Percentiles rank a stretch among this genome's conserved stretches.
These are phyloP conservation scores for Malus asiatica DNA, from an alignment of 306 rosid species.

Conservation along the genomic window DNA sequence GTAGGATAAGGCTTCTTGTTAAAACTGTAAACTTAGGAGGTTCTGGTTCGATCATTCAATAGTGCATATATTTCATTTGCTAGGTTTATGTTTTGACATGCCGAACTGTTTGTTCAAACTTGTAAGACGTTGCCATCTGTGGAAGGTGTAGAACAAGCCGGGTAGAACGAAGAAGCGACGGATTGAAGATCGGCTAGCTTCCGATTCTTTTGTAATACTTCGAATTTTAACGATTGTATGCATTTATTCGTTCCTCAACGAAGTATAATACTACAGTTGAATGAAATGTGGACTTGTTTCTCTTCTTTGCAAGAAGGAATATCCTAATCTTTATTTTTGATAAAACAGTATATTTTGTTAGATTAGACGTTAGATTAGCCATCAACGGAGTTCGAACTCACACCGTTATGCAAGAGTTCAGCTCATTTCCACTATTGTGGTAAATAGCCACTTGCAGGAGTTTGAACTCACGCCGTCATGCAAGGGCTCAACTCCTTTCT, in stretches of 20 bases:
- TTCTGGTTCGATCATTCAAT: too few relatives aligned
- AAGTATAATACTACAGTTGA: not conserved
- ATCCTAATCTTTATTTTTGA: too few relatives aligned
- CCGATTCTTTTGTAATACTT: not conserved
- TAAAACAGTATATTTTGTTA: too few relatives aligned
- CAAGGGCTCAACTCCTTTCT: fast-evolving
- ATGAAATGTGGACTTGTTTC: not conserved
- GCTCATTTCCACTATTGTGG: too few relatives aligned
- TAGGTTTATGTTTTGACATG: not conserved
- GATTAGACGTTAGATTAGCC: too few relatives aligned
- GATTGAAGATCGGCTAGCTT: constrained; percentile 48
- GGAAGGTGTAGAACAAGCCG: constrained; percentile 67
- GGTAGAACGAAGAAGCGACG: constrained; percentile 23
- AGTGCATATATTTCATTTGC: too few relatives aligned
- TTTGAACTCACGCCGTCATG: fast-evolving
- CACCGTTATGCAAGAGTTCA: fast-evolving
- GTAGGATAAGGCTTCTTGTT: too few relatives aligned
- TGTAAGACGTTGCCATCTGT: constrained; percentile 17
- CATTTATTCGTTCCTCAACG: not conserved
- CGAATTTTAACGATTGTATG: not conserved
- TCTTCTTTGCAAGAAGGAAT: too few relatives aligned
- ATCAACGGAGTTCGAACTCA: too few relatives aligned
- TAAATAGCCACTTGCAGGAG: too few relatives aligned
- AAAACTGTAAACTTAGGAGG: too few relatives aligned
- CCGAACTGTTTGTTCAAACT: constrained; percentile 1